Base-by-base conservation (phyloP, 192 early-diverging fungal genomes). In the Podila verticillata region DNA sequence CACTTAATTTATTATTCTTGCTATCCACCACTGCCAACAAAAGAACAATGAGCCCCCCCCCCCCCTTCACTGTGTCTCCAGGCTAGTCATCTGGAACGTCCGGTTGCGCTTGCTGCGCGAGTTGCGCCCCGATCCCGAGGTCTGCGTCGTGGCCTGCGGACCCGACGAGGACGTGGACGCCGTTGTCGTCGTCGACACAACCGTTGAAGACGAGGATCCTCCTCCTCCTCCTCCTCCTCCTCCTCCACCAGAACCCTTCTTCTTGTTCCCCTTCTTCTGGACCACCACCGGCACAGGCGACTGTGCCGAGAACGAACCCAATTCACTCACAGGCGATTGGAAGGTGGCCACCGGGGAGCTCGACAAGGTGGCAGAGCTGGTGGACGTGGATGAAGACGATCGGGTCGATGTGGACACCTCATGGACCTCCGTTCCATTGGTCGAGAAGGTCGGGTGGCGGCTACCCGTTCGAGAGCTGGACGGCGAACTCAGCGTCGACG, bases 81-180 rank as follows among this genome's bases (percentile, higher is more conserved):
- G 36, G 20, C 31, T 68, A 2, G 66, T 68, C 66, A 68, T 68
- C 36, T 68, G 66, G 35, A 68, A 44, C 20, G 29, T 32, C 15
- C 56, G 48, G 31, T 48, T 31, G 0, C 22, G 20, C 36, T 68
- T 68, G 54, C 66, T 68, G 28, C 66, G 66, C 39, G 51, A 54
- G 24, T 19, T 58, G 8, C 54, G 49, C 0, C 36, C 54, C 13
- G 66, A 20, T 3, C 56, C 49, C n/a, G 61, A 62, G 17, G 35
- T 34, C 1, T 51, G 28, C 26, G 51, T 24, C n/a, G 51, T 54
- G 51, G 22, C 51, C 15, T 44, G 39, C 3, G 39, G 39, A 10
- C 12, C 39, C 39, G 13, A 44, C 39, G 39, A 44, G 39, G 15
- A 20, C 20, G 17, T 24, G n/a, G n/a, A 26, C 24, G 51, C 5